Evolutionary conservation across 1,284 basidiomycete species (phyloP), one percentile per base, ranked within the genome.

Genomic region (Wallemia mellicola): DNA sequence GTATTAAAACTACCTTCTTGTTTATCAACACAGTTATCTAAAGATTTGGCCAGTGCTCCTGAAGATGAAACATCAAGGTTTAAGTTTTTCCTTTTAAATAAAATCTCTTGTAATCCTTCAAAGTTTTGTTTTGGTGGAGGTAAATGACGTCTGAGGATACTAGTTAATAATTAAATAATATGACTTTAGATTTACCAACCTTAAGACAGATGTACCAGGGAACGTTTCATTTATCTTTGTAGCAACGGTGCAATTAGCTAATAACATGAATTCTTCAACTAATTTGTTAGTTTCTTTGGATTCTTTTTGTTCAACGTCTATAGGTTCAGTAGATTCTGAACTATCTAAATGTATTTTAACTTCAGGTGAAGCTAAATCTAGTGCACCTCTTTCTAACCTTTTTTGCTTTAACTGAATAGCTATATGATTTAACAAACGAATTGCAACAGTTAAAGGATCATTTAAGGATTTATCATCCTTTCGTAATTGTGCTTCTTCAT

Each of bases 231-330:
- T 85, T 55, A 95, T 95, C 69, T 83, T 84, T 65, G 74, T 73
- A 7, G 92, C 94, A 0, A 96, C 94, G 63, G 83, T 87, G 64
- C 94, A 85, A 67, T 98, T 98, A 27, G 94, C 94, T 60, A 98
- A 78, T 62, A 99, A 73, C 94, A 99, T 98, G 70, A 98, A 98
- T 71, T 98, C 94, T 68, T 99, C 94, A 1, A 98, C 94, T 11
- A 99, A 73, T 63, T 84, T 89, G 69, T 98, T 98, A 14, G 94
- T 98, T 72, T 98, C 91, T 30, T 78, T 73, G 67, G 86, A 70
- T 66, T 89, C 82, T 70, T 98, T 98, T 69, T 94, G 89, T 71
- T 96, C 91, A 2, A 99, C 91, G 64, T 96, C 92, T 63, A 96
- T 86, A 0, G 94, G 94, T 60, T 89, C 92, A 0, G 86, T 83